Evolutionary conservation across 345 rosid genomes (phyloP), one percentile per base, ranked within the genome.

Genomic region (Hypericum perforatum): DNA sequence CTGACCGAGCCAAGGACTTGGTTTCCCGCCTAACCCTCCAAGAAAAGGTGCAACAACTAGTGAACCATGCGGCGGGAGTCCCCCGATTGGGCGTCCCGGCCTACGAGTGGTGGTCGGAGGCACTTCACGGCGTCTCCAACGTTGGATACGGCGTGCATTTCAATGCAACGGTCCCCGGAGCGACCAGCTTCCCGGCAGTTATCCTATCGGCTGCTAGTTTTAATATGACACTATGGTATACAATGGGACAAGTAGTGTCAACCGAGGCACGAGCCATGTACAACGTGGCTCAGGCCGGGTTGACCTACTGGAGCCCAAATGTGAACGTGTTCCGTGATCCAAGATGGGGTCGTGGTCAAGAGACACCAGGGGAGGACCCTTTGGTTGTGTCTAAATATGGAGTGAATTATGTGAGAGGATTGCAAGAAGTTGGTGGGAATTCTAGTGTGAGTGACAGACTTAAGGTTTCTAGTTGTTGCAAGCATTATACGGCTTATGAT

Each of bases 311-410:
- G 49, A 78, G 82, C 22, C 90, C 90, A 3, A 75, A 71, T 48
- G 70, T 82, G 10, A 84, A 87, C 60, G 75, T 91, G 45, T 68
- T 87, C 45, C 66, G 96, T 14, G 96, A 91, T 65, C 98, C 96
- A 0, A 68, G 95, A 53, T 87, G 94, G 96, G 98, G 95, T 10
- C 69, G 88, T 0, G 89, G 92, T 40, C 98, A 84, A 57, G 98
- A 87, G 65, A 87, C 95, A n/a, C 92, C 90, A 5, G 98, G 96
- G 0, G 96, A 91, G 63, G 98, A 87, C 60, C 98, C 98, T 0
- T 74, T 84, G 4, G 16, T 87, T 9, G 84, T 86, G 16, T 86
- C 82, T 6, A 81, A 68, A 56, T 87, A 91, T 13, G 98, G 86
- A 0, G 86, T 81, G 6, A 75, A 81, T 47, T 91, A 87, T 6